Evolutionary conservation across 176 grass and related monocot species (phyloP).

Genomic region (Puccinellia tenuiflora): DNA sequence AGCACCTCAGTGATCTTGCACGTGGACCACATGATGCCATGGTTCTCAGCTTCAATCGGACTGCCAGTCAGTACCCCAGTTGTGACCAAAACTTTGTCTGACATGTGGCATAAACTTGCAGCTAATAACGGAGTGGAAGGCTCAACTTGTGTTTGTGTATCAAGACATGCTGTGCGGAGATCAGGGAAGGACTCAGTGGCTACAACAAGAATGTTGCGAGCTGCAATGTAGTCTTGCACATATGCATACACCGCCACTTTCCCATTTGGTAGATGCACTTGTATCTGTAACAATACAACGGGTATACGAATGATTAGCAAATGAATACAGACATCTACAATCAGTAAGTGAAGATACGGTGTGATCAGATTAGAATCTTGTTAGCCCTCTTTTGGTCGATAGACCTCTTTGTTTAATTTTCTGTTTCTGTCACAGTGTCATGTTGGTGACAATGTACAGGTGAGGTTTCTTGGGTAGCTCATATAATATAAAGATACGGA

Average conservation of each 20-base stretch:
- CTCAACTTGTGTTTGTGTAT: not conserved
- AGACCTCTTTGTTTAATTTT: too few relatives aligned
- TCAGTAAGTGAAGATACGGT: too few relatives aligned
- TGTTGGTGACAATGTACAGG: too few relatives aligned
- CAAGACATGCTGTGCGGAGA: not conserved
- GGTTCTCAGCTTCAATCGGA: not conserved
- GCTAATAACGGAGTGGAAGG: not conserved
- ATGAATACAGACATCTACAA: not conserved
- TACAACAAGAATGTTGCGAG: not conserved
- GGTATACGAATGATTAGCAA: not conserved
- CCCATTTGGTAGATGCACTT: not conserved
- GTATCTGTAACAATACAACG: not conserved
- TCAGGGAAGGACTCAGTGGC: not conserved
- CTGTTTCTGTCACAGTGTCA: too few relatives aligned
- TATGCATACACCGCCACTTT: not conserved
- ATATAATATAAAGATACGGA: too few relatives aligned
- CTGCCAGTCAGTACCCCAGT: not conserved
- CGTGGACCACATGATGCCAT: not conserved
- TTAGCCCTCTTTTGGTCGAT: too few relatives aligned
- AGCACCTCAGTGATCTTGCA: not conserved
- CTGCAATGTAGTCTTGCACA: not conserved
- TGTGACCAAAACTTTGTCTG: not conserved
- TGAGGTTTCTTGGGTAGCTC: too few relatives aligned
- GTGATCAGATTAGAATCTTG: too few relatives aligned
- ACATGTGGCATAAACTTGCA: not conserved